Base-by-base conservation (phyloP, 805 yeast genomes). In the Barnettozyma californica region DNA sequence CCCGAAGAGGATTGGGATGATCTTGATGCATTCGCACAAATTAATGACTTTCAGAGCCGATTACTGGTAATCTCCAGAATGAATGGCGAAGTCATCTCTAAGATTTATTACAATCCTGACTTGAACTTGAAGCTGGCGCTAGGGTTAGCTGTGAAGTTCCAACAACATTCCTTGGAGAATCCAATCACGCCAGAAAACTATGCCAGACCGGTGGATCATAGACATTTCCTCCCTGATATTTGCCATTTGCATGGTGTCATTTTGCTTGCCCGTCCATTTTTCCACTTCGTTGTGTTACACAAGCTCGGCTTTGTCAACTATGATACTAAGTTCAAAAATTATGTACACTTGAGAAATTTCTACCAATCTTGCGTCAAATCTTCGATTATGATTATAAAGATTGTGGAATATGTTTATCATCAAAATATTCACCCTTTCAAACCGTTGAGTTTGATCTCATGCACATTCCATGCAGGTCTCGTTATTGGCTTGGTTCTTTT, bases 221-320 rank as follows among this genome's bases (percentile, higher is more conserved):
- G 49, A 40, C 46, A 42, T 19, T 53, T 69, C 26, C 47, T 68
- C 9, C 59, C 69, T 3, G 73, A 73, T 54, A 56, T 70, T 5
- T 58, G 64, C 11, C 68, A 71, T 38, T 55, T 72, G n/a, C 64
- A 63, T 50, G 69, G 68, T 0, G 63, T 70, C 13, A 59, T 68
- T 38, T 49, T 73, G 27, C 56, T 74, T n/a, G 60, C 73, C 35
- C 60, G 74, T 18, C 76, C 78, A 6, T 72, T 71, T 48, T 70
- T 69, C 57, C 66, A 70, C 53, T 69, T 63, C 51, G 48, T 60
- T 33, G 58, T 66, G 16, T 47, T 58, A 21, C 53, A 53, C 23
- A 61, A 58, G 27, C 43, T 61, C 9, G 55, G 55, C 1, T 39
- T 59, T 18, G 54, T 56, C 16, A 45, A 47, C 1, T 56, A 50